Conservation (phyloP, 2,329 filamentous ascomycete genomes). For the Setomelanomma holmii region DNA sequence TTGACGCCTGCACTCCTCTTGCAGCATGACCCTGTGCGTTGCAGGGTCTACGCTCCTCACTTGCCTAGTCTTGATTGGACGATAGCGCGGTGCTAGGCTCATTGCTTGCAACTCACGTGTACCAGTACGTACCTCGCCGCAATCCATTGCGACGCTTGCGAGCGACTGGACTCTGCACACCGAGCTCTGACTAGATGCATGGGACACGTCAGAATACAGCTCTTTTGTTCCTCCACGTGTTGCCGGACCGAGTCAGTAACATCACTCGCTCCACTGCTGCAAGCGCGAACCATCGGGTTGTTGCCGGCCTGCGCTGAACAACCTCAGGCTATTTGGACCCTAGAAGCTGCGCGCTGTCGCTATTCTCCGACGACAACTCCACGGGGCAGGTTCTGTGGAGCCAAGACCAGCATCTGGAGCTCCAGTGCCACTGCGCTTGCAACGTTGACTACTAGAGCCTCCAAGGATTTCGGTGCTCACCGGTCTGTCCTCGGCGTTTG, state of each 20-base stretch:
- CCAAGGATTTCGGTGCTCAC: conserved; percentile 3
- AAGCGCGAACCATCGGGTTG: not conserved
- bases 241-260: conserved; percentile 3
- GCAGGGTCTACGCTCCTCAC: conserved; percentile 1
- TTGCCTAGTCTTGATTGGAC: conserved; percentile 11
- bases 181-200: conserved; percentile 5
- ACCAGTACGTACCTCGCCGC: conserved; percentile 21
- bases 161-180: conserved; percentile 3
- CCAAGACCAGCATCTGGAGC: not conserved
- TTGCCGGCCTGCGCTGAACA: not conserved
- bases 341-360: not conserved
- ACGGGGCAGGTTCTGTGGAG: not conserved
- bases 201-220: conserved; percentile 3
- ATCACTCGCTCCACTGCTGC: not conserved
- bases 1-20: conserved; percentile 13
- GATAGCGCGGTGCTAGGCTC: conserved; percentile 13
- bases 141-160: not conserved
- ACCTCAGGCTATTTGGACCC: not conserved
- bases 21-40: conserved; percentile 6
- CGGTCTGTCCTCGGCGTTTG: conserved; percentile 19
- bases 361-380: conserved; percentile 1
- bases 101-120: conserved; percentile 16
- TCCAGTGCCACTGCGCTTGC: not conserved
- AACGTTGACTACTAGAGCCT: conserved; percentile 1
- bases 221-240: conserved; percentile 1